These are phyloP conservation scores for Eutypa lata DNA, from an alignment of 2,329 filamentous ascomycete species.

Conservation along the genomic window DNA sequence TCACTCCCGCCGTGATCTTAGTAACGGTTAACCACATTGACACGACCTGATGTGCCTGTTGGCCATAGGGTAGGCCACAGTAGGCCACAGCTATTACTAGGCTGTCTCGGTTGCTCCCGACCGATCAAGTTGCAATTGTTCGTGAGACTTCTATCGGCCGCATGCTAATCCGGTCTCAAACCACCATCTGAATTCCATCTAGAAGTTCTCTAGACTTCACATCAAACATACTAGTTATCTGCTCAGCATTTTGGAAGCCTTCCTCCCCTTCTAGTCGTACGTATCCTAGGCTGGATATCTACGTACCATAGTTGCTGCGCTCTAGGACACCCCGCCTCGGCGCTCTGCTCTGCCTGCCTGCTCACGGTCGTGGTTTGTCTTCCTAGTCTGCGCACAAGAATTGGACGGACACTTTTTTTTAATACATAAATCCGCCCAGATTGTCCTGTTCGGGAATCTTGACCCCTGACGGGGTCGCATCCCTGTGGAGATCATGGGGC, in stretches of 20 bases:
- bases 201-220: too few relatives aligned
- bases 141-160: background rate
- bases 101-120: background rate
- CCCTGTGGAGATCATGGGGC: slow-evolving; percentile 1
- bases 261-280: too few relatives aligned
- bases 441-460: background rate
- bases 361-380: background rate
- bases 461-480: background rate
- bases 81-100: background rate
- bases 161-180: background rate
- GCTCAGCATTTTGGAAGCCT: too few relatives aligned
- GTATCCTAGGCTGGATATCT: background rate
- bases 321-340: background rate
- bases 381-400: too few relatives aligned
- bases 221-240: too few relatives aligned
- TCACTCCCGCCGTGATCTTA: background rate
- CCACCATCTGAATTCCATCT: background rate
- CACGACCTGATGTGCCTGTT: background rate
- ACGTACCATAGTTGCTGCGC: background rate
- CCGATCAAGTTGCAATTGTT: background rate
- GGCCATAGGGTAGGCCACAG: background rate
- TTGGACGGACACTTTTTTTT: too few relatives aligned
- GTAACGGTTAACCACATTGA: background rate
- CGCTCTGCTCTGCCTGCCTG: background rate
- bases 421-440: background rate